These are phyloP conservation scores for Coccomyxa subellipsoidea DNA, from an alignment of 163 green algal species.

Conservation along the genomic window DNA sequence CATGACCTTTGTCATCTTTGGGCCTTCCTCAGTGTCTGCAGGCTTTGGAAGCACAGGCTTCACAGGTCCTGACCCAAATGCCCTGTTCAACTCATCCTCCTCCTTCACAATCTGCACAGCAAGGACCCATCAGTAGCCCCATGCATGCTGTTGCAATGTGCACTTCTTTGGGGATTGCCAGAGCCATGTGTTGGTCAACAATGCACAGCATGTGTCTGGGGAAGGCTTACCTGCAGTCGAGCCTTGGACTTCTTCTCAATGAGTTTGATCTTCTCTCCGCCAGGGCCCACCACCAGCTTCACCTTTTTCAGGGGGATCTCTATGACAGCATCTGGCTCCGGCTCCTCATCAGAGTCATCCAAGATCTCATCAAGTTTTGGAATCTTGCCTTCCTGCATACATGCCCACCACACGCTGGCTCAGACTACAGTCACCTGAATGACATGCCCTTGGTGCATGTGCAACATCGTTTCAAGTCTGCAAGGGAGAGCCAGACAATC, in stretches of 20 bases:
- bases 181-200: not conserved
- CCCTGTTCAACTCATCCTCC: constrained; percentile 67
- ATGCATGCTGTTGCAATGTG: too few species aligned
- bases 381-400: constrained; percentile 41
- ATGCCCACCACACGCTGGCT: not conserved
- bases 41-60: constrained; percentile 12
- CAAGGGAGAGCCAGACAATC: not conserved
- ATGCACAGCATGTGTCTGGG: not conserved
- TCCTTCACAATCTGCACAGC: constrained; percentile 70
- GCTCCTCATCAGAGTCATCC: constrained; percentile 50
- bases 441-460: too few species aligned
- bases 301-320: constrained; percentile 78
- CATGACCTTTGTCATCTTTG: constrained; percentile 65
- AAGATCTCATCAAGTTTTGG: constrained; percentile 63
- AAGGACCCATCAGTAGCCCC: too few species aligned
- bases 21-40: constrained; percentile 24
- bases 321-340: constrained; percentile 50
- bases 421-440: not conserved
- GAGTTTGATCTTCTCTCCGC: constrained; percentile 75
- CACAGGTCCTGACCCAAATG: constrained; percentile 42
- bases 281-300: constrained; percentile 79
- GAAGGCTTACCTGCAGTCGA: constrained; percentile 54
- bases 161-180: too few species aligned
- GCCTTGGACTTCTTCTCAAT: constrained; percentile 84
- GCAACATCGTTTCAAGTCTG: too few species aligned